These are phyloP conservation scores for Cystoisospora suis DNA, from an alignment of 169 alveolate species.

Conservation along the genomic window DNA sequence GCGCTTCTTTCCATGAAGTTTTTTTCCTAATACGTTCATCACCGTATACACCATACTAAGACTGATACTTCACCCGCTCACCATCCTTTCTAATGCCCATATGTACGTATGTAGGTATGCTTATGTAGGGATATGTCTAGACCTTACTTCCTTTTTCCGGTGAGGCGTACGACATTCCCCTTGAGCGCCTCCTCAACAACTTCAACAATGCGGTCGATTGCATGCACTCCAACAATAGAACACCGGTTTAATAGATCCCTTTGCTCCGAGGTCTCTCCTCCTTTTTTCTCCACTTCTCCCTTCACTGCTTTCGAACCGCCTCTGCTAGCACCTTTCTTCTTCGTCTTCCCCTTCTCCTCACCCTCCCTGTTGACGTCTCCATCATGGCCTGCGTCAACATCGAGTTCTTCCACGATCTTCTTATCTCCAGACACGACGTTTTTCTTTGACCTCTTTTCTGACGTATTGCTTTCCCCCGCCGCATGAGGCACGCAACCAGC, in stretches of 20 bases:
- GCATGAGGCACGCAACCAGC: constrained; percentile 58
- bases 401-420: no score
- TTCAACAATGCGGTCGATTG: constrained; percentile 89
- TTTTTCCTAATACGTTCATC: no score
- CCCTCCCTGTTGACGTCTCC: no score
- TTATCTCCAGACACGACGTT: no score
- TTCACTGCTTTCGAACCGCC: constrained; percentile 82
- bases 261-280: background rate
- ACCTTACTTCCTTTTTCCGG: constrained; percentile 28
- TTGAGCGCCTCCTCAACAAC: constrained; percentile 95
- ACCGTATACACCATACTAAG: no score
- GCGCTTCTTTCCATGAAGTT: no score
- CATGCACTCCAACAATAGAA: constrained; percentile 76
- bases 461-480: background rate
- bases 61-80: no score
- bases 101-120: background rate
- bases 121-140: no score
- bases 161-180: constrained; percentile 90
- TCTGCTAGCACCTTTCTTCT: constrained; percentile 72
- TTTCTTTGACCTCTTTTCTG: background rate
- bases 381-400: background rate
- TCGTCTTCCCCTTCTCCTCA: constrained; percentile 68
- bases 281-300: background rate
- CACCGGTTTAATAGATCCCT: constrained; percentile 66
- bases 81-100: no score